A percentile compares a stretch with the other conserved stretches of the same genome.
These are phyloP conservation scores for Candida ortonii DNA, from an alignment of 805 yeast genomes.

Conservation along the genomic window DNA sequence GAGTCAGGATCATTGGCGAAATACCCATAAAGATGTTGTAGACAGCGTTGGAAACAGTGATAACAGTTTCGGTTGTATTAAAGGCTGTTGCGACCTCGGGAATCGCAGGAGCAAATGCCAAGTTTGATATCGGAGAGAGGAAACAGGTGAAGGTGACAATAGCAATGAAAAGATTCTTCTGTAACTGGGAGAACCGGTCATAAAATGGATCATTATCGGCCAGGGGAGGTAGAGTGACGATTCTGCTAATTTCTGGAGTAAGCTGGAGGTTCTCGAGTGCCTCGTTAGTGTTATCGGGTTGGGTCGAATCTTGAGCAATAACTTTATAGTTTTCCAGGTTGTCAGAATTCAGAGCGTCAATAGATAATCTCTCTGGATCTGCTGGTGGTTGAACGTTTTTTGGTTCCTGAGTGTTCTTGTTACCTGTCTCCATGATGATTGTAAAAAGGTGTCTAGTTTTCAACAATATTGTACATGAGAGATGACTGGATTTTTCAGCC, in stretches of 20 bases:
- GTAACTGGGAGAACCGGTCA: conserved; percentile 23
- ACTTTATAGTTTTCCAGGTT: conserved; percentile 4
- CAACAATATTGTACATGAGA: too few species aligned
- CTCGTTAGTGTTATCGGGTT: conserved; percentile 4
- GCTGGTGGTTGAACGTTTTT: too few species aligned
- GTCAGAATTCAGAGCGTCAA: too few species aligned
- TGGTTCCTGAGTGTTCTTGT: too few species aligned
- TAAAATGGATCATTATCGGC: conserved; percentile 29
- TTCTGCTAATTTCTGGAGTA: conserved; percentile 13
- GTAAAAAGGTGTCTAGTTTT: too few species aligned
- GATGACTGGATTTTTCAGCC: too few species aligned
- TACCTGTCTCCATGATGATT: too few species aligned
- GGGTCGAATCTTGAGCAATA: conserved; percentile 1
- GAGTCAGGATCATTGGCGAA: conserved; percentile 49
- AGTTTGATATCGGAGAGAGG: conserved; percentile 42
- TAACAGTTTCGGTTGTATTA: conserved; percentile 44
- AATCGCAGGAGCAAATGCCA: conserved; percentile 52
- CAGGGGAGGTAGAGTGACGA: conserved; percentile 20
- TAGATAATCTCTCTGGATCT: too few species aligned
- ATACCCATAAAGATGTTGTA: conserved; percentile 51
- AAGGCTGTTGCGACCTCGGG: conserved; percentile 45
- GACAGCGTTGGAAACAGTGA: conserved; percentile 49
- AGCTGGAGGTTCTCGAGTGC: conserved; percentile 7
- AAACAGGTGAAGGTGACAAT: conserved; percentile 40
- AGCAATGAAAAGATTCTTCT: conserved; percentile 31